Evolutionary conservation across 164 flowering plant species (phyloP).

Genomic region (Annona cherimola): DNA sequence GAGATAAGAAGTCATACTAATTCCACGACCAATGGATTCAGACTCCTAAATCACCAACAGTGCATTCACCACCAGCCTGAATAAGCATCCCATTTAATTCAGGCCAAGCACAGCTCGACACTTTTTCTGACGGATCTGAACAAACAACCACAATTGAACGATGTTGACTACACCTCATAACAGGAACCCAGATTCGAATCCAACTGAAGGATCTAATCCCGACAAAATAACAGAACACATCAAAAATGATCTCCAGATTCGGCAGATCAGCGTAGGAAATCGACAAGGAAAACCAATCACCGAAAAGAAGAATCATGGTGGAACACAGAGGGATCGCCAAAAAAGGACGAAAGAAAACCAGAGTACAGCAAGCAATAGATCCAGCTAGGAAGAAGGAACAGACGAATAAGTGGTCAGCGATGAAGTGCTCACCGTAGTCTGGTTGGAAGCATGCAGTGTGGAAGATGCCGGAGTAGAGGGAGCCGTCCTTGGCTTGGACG

Average conservation of each 20-base stretch:
- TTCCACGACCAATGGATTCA: neutral
- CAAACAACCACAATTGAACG: conserved; percentile 3
- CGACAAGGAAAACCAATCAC: neutral
- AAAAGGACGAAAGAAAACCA: neutral
- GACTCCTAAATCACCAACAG: neutral
- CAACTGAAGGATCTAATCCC: neutral
- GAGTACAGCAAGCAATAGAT: neutral
- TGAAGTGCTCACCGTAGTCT: conserved; percentile 46
- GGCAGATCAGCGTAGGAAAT: neutral
- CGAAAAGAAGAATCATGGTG: neutral
- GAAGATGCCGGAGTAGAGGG: conserved; percentile 67
- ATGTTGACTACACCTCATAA: conserved; percentile 1
- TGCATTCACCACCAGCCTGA: neutral
- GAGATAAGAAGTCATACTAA: neutral
- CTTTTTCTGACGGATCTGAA: conserved; percentile 3
- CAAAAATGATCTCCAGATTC: neutral
- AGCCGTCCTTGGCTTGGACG: conserved; percentile 71
- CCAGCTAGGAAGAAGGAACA: neutral
- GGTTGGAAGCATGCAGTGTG: conserved; percentile 54
- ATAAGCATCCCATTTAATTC: neutral
- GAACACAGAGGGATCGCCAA: neutral
- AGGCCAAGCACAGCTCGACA: neutral
- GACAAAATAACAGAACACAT: neutral
- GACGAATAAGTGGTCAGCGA: neutral
- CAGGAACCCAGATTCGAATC: conserved; percentile 19